Base-by-base conservation (phyloP, 306 rosid genomes). In the Quercus variabilis region DNA sequence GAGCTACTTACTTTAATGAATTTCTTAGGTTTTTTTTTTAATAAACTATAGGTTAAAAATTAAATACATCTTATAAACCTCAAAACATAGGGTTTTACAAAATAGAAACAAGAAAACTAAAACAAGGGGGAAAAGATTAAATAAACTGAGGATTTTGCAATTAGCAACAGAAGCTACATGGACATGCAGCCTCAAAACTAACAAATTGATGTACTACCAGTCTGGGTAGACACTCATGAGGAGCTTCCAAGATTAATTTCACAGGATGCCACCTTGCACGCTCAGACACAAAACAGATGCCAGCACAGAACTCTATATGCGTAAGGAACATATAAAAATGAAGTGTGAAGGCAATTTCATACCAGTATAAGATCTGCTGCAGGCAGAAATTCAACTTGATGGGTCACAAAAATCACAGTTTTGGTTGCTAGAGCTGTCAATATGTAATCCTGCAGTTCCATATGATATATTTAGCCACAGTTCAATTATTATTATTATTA, bases 371-470 rank as follows among this genome's bases (percentile, higher is more conserved):
- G 79, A 84, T 96, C 96, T 80, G 95, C 94, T 65, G 96, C 76
- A 71, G 98, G 98, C 63, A 96, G 93, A 89, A 96, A 93, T 87
- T 96, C 99, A 74, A 96, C 98, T 91, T 96, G 99, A 91, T 96
- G 98, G 72, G 99, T 96, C 78, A 96, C 99, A 51, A 86, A 96
- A 81, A 96, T 81, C 64, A 96, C 94, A 67, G 99, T 96, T 86
- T 96, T 96, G 79, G 85, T 82, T 74, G 85, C 94, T 51, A 96
- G 89, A 49, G 98, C 98, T 57, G 93, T 85, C 96, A 93, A 80
- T 84, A 96, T 93, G 88, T 91, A 96, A 69, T 96, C 99, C 99
- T 96, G 96, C 91, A 90, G 63, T 83, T 76, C 79, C 82, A 83
- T 13, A 84, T 54, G 52, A 83, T 49, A 78, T 69, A 84, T 60